Percentiles rank a stretch among this genome's conserved stretches.
Evolutionary conservation across 2,329 filamentous ascomycete genomes (phyloP).

Genomic region (Rhinocladiella similis): DNA sequence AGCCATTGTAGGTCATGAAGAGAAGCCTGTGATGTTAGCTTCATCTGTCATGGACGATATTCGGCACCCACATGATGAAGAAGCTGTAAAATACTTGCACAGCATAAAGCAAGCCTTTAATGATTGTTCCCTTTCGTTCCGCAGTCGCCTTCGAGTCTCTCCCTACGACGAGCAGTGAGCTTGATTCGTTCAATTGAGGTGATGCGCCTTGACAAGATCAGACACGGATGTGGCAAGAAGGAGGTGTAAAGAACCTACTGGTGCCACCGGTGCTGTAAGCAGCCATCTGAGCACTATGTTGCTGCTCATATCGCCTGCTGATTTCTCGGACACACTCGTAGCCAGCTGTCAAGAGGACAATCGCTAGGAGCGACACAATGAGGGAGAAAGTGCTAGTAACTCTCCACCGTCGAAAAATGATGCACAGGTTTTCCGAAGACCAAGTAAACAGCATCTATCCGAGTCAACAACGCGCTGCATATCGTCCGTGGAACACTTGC

Average conservation of each 20-base stretch:
- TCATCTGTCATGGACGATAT: background rate
- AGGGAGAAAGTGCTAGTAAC: conserved; percentile 73
- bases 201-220: conserved; percentile 28
- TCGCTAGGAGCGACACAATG: conserved; percentile 76
- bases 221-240: conserved; percentile 9
- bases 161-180: conserved; percentile 75
- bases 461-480: conserved; percentile 5
- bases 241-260: conserved; percentile 24
- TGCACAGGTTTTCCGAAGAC: conserved; percentile 90
- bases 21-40: conserved; percentile 66
- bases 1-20: conserved; percentile 99
- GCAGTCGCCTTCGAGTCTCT: conserved; percentile 61
- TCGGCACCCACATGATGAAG: conserved; percentile 82
- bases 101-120: conserved; percentile 83
- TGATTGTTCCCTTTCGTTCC: conserved; percentile 68
- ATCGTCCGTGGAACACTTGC: conserved; percentile 52
- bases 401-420: conserved; percentile 92
- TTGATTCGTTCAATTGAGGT: conserved; percentile 46
- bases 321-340: conserved; percentile 85
- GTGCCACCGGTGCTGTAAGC: conserved; percentile 24
- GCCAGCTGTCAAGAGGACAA: conserved; percentile 81
- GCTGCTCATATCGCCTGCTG: conserved; percentile 72
- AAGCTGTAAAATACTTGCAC: conserved; percentile 98
- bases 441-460: conserved; percentile 95
- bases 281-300: conserved; percentile 45